Base-by-base conservation (phyloP, 2,329 filamentous ascomycete species). In the Colletotrichum sp. region DNA sequence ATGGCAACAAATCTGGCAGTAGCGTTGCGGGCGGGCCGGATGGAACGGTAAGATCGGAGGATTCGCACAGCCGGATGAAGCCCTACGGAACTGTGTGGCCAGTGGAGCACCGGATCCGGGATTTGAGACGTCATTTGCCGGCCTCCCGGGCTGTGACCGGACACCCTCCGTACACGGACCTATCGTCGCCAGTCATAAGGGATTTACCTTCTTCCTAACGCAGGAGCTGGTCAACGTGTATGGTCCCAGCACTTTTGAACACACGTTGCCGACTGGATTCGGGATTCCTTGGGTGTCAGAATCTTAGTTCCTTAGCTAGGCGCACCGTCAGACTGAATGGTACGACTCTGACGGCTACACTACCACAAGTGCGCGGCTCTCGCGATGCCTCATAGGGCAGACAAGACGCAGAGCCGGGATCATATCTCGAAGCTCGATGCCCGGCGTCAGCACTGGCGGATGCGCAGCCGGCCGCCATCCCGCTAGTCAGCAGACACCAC, bases 301-400 rank as follows among this genome's bases (percentile, higher is more conserved):
- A 28, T 55, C 36, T 34, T 55, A 58, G 36, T 43, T 61, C 36
- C 39, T 67, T 43, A 10, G 25, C 27, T 34, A 13, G 27, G 25
- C 52, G n/a, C 25, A 28, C 25, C 43, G 72, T 74, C 68, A 66
- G 68, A 43, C 28, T 30, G 13, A 52, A 58, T 75, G 72, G 72
- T 62, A 67, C 68, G 72, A 72, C 52, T 74, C 58, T 66, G 52
- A 74, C 52, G 48, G 28, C 30, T 61, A 15, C 18, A 43, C 27
- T 62, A 15, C 61, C 32, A 62, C 28, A 62, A 62, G 18, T 22
- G 30, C 30, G 58, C 58, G 13, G 28, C 25, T 52, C n/a, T 36
- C n/a, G 43, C 55, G 9, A 56, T 16, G 48, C n/a, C 27, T 36
- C 22, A 67, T 25, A 36, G 27, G 43, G 28, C 30, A 60, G 13